These are phyloP conservation scores for Aspergillus cristatus DNA, from an alignment of 495 filamentous ascomycete species.

Conservation along the genomic window DNA sequence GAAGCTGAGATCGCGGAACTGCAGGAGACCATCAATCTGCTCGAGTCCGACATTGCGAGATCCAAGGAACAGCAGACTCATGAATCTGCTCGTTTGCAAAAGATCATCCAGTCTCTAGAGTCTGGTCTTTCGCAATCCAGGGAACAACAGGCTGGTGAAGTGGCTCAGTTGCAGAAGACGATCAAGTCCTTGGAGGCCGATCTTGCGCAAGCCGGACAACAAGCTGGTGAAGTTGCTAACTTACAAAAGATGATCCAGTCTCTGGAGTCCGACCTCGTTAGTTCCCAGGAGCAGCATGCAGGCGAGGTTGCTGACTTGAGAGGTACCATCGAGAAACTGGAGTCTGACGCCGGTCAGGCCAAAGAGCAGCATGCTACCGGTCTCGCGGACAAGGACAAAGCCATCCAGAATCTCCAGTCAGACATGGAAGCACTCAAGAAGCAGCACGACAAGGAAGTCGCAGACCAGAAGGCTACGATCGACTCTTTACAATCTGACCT, in stretches of 20 bases:
- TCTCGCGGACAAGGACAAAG: conserved; percentile 45
- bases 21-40: conserved; percentile 45
- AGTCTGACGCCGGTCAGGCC: conserved; percentile 44
- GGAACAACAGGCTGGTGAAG: conserved; percentile 44
- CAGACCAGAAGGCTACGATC: conserved; percentile 46
- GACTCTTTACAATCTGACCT: conserved; percentile 47
- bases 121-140: conserved; percentile 45
- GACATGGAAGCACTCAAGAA: conserved; percentile 44
- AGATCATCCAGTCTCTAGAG: conserved; percentile 46
- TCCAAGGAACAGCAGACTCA: conserved; percentile 40
- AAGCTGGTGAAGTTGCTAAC: conserved; percentile 9
- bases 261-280: conserved; percentile 27
- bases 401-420: conserved; percentile 43
- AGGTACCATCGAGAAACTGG: conserved; percentile 41
- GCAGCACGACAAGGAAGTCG: conserved; percentile 50
- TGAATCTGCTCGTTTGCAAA: conserved; percentile 48
- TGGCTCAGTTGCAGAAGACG: conserved; percentile 46
- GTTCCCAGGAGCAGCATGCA: conserved; percentile 5
- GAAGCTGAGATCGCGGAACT: conserved; percentile 57
- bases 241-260: conserved; percentile 27
- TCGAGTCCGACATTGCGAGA: conserved; percentile 55
- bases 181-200: conserved; percentile 46
- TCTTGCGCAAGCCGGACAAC: conserved; percentile 43
- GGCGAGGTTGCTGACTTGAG: conserved; percentile 7
- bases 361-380: conserved; percentile 40